Evolutionary conservation across 163 green algal species (phyloP), one percentile per base, ranked within the genome.

Genomic region (Chlorella variabilis): DNA sequence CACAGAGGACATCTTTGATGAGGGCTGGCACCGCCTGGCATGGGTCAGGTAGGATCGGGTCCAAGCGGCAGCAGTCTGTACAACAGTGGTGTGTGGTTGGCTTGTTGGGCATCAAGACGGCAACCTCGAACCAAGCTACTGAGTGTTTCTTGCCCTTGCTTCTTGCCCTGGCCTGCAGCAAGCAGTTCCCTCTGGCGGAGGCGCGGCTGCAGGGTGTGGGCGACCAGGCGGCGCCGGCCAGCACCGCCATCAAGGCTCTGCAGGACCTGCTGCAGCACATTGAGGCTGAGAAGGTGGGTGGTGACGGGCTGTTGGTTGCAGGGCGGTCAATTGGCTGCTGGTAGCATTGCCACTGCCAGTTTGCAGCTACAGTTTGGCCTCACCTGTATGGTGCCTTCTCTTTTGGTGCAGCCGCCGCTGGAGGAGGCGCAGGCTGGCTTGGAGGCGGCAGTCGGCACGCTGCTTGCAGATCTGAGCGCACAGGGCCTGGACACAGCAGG

Each of bases 41-140:
- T 71, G 34, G 34, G 20, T 51, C 63, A 71, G 63, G 63, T 49
- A n/a, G n/a, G n/a, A n/a, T n/a, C n/a, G n/a, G n/a, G n/a, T n/a
- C n/a, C n/a, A n/a, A n/a, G n/a, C n/a, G n/a, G n/a, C n/a, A n/a
- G n/a, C n/a, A n/a, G n/a, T n/a, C n/a, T 62, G 54, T n/a, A 8
- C 54, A 62, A 62, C 11, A 54, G 11, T 15, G 45, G 45, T 54
- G 45, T 23, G n/a, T n/a, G n/a, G n/a, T n/a, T n/a, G n/a, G n/a
- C n/a, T 63, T 9, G 18, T 29, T 63, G 27, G 7, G n/a, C n/a
- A n/a, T n/a, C n/a, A n/a, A n/a, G n/a, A n/a, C 11, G 11, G 11
- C 11, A 54, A n/a, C n/a, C n/a, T n/a, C n/a, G n/a, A n/a, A n/a
- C n/a, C n/a, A n/a, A 54, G 45, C 45, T 54, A 23, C 45, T 54